A percentile compares a stretch with the other conserved stretches of the same genome.
phyloP scores from a whole-genome alignment of 192 early-diverging fungal species.

The Backusella liffmaniae region DNA sequence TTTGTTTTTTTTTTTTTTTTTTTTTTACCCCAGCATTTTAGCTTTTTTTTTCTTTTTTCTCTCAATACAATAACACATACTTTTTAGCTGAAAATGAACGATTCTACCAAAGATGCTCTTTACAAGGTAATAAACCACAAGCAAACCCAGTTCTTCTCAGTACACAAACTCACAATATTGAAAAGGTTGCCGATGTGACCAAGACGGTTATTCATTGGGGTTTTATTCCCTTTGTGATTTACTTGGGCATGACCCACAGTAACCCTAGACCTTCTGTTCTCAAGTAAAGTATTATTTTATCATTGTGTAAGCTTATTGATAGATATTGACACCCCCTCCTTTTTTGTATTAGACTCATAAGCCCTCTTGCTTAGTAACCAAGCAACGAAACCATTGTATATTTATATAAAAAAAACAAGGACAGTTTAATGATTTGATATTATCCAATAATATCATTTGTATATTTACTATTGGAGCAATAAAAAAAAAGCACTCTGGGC shows the following conservation, averaged over 20 bases:
- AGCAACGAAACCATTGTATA: background rate
- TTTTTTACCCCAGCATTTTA: background rate
- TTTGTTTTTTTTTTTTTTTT: too few relatives aligned
- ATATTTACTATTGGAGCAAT: background rate
- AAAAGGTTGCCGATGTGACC: conserved; percentile 43
- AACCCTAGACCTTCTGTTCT: conserved; percentile 38
- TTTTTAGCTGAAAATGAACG: conserved; percentile 38
- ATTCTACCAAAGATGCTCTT: conserved; percentile 52
- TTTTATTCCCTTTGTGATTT: conserved; percentile 60
- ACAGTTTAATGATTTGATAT: too few relatives aligned
- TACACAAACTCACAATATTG: background rate
- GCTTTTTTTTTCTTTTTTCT: conserved; percentile 4
- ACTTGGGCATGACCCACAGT: conserved; percentile 48
- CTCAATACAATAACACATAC: background rate
- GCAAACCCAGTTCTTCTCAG: background rate
- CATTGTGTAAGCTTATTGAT: background rate
- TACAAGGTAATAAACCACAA: conserved; percentile 35
- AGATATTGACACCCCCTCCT: background rate
- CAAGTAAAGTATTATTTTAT: conserved; percentile 21
- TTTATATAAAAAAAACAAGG: background rate
- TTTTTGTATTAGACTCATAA: conserved; percentile 17
- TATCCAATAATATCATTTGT: background rate
- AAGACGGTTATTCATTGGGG: conserved; percentile 61
- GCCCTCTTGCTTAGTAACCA: conserved; percentile 27
- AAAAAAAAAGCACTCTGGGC: background rate